A percentile compares a stretch with the other conserved stretches of the same genome.
These are phyloP conservation scores for Calocera viscosa DNA, from an alignment of 768 basidiomycete genomes.

Conservation along the genomic window DNA sequence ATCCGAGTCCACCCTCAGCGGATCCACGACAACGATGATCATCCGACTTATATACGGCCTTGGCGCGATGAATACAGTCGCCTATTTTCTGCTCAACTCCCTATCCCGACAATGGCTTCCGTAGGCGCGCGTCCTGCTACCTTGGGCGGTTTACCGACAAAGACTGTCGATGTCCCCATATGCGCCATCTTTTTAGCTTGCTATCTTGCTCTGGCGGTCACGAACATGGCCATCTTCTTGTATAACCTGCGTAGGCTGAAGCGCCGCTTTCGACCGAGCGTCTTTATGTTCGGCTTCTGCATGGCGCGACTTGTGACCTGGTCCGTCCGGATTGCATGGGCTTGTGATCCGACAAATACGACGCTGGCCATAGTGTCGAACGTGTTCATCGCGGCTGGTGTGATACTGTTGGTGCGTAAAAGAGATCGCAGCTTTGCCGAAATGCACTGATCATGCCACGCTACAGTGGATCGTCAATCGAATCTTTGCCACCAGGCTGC, in stretches of 20 bases:
- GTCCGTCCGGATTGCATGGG: background rate
- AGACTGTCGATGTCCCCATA: background rate
- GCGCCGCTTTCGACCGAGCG: background rate
- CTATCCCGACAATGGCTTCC: background rate
- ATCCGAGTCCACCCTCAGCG: too few species aligned
- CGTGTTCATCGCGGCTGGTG: background rate
- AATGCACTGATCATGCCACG: background rate
- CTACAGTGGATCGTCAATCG: background rate
- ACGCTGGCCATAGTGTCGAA: background rate
- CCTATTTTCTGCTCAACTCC: background rate
- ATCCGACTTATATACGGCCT: background rate
- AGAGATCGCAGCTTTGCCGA: background rate
- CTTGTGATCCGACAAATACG: background rate
- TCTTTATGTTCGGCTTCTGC: background rate
- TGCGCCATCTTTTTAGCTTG: background rate
- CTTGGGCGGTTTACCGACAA: background rate
- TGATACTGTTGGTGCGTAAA: background rate
- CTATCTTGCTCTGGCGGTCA: background rate
- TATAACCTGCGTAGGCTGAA: background rate
- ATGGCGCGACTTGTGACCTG: background rate
- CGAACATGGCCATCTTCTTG: background rate
- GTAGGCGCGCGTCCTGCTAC: background rate
- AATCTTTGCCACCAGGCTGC: background rate
- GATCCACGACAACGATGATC: too few species aligned
- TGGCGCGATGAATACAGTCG: background rate